phyloP scores from a whole-genome alignment of 441 rosid genomes.

The Jatropha podagrica region DNA sequence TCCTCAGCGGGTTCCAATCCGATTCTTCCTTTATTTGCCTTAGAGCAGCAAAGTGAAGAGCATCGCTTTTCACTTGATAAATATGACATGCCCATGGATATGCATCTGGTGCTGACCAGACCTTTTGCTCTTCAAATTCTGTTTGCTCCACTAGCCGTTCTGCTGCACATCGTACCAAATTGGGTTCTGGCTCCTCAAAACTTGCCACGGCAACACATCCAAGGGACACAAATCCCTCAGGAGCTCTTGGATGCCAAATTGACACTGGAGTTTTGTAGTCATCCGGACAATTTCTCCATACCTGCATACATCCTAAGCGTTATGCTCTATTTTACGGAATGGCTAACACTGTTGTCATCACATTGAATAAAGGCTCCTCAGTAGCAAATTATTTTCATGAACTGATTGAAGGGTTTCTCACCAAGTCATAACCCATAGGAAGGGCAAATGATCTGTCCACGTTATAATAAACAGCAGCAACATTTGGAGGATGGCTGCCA shows the following conservation, averaged over 20 bases:
- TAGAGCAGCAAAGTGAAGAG: slow-evolving; percentile 86
- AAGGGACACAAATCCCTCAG: slow-evolving; percentile 71
- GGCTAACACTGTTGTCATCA: neutral
- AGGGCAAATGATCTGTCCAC: slow-evolving; percentile 50
- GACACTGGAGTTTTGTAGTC: slow-evolving; percentile 74
- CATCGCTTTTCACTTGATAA: slow-evolving; percentile 85
- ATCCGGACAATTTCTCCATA: slow-evolving; percentile 91
- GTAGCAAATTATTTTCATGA: neutral
- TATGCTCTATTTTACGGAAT: neutral
- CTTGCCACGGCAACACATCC: slow-evolving; percentile 74
- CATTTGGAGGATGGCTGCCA: slow-evolving; percentile 87
- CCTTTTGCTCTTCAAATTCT: slow-evolving; percentile 83
- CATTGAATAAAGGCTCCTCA: neutral
- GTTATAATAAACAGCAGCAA: slow-evolving; percentile 80
- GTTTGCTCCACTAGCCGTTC: slow-evolving; percentile 69
- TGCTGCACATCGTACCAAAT: slow-evolving; percentile 61
- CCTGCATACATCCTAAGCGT: slow-evolving; percentile 42
- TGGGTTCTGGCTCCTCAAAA: slow-evolving; percentile 69
- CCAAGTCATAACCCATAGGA: slow-evolving; percentile 94
- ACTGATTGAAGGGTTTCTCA: slow-evolving; percentile 34
- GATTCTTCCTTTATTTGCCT: slow-evolving; percentile 75
- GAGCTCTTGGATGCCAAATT: slow-evolving; percentile 95
- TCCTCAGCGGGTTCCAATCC: slow-evolving; percentile 79
- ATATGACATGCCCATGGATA: slow-evolving; percentile 95
- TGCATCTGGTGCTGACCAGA: slow-evolving; percentile 84